These are phyloP conservation scores for Stereocaulon alpinum DNA, from an alignment of 495 filamentous ascomycete species.

Conservation along the genomic window DNA sequence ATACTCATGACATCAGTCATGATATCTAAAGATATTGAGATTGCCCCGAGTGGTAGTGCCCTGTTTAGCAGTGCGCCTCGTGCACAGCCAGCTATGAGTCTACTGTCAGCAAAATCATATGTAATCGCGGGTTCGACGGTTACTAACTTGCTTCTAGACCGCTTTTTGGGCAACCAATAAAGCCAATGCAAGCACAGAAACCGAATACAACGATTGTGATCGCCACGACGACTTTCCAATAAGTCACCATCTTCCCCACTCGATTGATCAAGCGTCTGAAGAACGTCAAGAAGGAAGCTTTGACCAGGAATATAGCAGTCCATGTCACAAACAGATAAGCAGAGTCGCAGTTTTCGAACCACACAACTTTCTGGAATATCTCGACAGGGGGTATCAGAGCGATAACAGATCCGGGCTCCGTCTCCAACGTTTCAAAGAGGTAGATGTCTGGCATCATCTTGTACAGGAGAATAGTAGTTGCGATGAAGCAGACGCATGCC, in stretches of 20 bases:
- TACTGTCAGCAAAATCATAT: neutral
- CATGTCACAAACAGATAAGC: slow-evolving; percentile 1
- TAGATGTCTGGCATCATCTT: slow-evolving; percentile 10
- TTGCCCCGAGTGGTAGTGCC: neutral
- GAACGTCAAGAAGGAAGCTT: slow-evolving; percentile 15
- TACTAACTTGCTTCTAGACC: neutral
- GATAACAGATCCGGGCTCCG: neutral
- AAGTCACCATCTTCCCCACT: slow-evolving; percentile 1
- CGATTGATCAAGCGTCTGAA: slow-evolving; percentile 14
- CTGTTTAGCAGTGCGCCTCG: neutral
- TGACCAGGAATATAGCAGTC: slow-evolving; percentile 16
- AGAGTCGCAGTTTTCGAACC: slow-evolving; percentile 4
- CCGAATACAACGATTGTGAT: slow-evolving; percentile 11
- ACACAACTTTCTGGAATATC: neutral
- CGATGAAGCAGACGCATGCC: slow-evolving; percentile 10
- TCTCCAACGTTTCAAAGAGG: neutral
- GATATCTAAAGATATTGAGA: slow-evolving; percentile 4
- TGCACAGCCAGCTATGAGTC: slow-evolving; percentile 1
- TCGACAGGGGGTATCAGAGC: neutral
- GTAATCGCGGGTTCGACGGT: neutral
- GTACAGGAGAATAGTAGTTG: slow-evolving; percentile 2
- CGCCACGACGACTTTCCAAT: slow-evolving; percentile 15
- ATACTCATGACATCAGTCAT: slow-evolving; percentile 10
- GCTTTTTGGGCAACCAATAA: slow-evolving; percentile 1
- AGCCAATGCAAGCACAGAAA: neutral